These are phyloP conservation scores for Penicillium palitans DNA, from an alignment of 2,329 filamentous ascomycete genomes.

Conservation along the genomic window DNA sequence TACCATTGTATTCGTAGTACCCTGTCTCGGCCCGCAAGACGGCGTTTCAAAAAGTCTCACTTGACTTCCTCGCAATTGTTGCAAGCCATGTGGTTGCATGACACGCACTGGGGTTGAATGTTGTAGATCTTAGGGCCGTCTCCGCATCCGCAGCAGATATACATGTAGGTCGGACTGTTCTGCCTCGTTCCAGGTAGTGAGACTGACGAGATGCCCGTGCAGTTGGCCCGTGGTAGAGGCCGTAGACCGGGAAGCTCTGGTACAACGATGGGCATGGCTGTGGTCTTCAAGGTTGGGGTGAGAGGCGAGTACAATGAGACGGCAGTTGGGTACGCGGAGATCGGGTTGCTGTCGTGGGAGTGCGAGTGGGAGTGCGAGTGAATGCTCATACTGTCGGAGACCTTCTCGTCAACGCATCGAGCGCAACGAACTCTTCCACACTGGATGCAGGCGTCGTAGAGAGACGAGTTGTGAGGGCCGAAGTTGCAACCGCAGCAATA, in stretches of 20 bases:
- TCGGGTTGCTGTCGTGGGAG: conserved; percentile 13
- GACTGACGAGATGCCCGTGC: not conserved
- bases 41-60: conserved; percentile 15
- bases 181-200: conserved; percentile 6
- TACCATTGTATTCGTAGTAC: conserved; percentile 16
- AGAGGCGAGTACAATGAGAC: conserved; percentile 4
- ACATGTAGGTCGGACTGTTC: conserved; percentile 29
- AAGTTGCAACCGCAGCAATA: conserved; percentile 37
- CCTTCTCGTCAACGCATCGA: conserved; percentile 19
- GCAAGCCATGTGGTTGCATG: conserved; percentile 37
- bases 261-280: conserved; percentile 10
- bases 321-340: conserved; percentile 23
- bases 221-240: conserved; percentile 11
- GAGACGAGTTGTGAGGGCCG: conserved; percentile 32
- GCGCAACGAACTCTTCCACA: conserved; percentile 28
- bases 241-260: conserved; percentile 18
- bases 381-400: not conserved
- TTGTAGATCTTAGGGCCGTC: conserved; percentile 44
- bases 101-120: conserved; percentile 34
- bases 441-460: conserved; percentile 30
- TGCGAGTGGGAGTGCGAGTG: conserved; percentile 7
- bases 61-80: conserved; percentile 32
- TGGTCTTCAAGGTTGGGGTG: conserved; percentile 7
- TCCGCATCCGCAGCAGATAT: conserved; percentile 41
- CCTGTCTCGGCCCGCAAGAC: conserved; percentile 7